These are phyloP conservation scores for Prunus campanulata DNA, from an alignment of 306 rosid genomes.

Conservation along the genomic window DNA sequence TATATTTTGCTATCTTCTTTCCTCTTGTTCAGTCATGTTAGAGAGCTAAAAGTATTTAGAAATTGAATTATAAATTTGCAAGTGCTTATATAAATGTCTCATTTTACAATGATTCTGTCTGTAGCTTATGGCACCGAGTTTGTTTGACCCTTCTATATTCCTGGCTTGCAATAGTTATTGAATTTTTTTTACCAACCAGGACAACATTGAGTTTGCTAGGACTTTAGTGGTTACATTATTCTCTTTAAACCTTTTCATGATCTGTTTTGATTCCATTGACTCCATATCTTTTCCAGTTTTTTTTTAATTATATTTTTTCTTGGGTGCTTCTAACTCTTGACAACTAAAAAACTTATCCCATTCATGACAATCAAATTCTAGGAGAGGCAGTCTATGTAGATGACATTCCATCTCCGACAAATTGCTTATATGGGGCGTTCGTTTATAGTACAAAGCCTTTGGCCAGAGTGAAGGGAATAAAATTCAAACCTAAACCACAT, in stretches of 20 bases:
- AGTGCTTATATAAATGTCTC: neutral
- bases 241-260: neutral
- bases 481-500: slow-evolving; percentile 37
- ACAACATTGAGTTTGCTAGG: neutral
- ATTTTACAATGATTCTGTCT: neutral
- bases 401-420: slow-evolving; percentile 83
- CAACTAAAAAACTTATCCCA: neutral
- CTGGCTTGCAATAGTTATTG: neutral
- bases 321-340: neutral
- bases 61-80: neutral
- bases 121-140: neutral
- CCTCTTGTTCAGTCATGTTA: neutral
- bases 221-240: neutral
- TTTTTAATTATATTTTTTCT: neutral
- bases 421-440: slow-evolving; percentile 78
- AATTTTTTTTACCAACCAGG: neutral
- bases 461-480: slow-evolving; percentile 64
- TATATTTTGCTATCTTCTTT: neutral
- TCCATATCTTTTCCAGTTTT: neutral
- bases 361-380: slow-evolving; percentile 28
- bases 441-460: slow-evolving; percentile 72
- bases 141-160: neutral
- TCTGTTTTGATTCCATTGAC: neutral
- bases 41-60: neutral
- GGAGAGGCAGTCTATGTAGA: slow-evolving; percentile 94